phyloP scores from a whole-genome alignment of 768 basidiomycete species.

The Termitomyces sp. region DNA sequence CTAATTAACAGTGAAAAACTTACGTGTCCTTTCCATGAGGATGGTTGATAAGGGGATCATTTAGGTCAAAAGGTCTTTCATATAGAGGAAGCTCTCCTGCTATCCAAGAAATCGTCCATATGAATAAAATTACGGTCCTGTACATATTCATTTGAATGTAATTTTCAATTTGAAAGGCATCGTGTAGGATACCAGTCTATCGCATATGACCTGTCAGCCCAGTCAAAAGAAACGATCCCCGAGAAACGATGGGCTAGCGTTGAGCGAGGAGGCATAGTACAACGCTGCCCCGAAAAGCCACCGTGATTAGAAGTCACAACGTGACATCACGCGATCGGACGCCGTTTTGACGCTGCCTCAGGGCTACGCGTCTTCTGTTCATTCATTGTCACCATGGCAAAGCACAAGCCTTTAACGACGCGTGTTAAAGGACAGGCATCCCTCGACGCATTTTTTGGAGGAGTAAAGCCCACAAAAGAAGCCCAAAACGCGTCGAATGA shows the following conservation, averaged over 20 bases:
- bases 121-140: conserved; percentile 30
- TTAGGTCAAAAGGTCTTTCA: conserved; percentile 40
- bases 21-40: conserved; percentile 47
- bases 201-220: conserved; percentile 41
- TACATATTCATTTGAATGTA: neutral
- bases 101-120: conserved; percentile 38
- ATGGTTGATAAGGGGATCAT: conserved; percentile 50
- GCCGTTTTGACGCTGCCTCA: neutral
- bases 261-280: conserved; percentile 3
- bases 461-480: conserved; percentile 27
- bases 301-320: neutral
- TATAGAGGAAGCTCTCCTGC: conserved; percentile 35
- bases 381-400: conserved; percentile 36
- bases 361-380: conserved; percentile 8
- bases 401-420: conserved; percentile 31
- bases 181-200: conserved; percentile 42
- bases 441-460: conserved; percentile 49
- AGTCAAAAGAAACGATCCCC: conserved; percentile 31
- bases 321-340: conserved; percentile 21
- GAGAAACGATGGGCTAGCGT: conserved; percentile 22
- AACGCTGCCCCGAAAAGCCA: neutral
- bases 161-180: neutral
- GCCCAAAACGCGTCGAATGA: conserved; percentile 27
- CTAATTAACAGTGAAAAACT: conserved; percentile 10
- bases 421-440: conserved; percentile 43